Conservation (phyloP, 176 grass and related monocot genomes). For the Puccinellia tenuiflora region DNA sequence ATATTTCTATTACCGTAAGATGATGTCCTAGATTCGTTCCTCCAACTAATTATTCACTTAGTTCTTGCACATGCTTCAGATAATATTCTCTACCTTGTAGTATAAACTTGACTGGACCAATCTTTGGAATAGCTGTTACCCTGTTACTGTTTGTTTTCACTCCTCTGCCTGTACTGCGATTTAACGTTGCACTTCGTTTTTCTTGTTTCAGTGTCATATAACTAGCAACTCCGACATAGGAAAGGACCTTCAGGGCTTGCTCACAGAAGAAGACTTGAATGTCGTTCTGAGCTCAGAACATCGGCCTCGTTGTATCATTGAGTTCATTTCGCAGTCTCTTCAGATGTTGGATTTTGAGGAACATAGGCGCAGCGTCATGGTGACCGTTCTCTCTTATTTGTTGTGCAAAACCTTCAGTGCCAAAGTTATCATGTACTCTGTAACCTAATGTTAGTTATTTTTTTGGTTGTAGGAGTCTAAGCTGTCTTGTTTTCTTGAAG, state of each 20-base stretch:
- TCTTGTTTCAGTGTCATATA: constrained; percentile 78
- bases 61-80: not conserved
- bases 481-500: constrained; percentile 83
- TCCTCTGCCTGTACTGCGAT: not conserved
- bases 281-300: constrained; percentile 69
- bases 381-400: constrained; percentile 15
- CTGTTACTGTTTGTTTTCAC: not conserved
- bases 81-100: not conserved
- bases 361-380: constrained; percentile 56
- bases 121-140: not conserved
- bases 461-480: constrained; percentile 65
- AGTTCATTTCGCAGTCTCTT: constrained; percentile 81
- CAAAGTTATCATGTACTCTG: not conserved
- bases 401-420: not conserved
- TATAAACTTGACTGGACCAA: not conserved
- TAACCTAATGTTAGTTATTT: constrained; percentile 23
- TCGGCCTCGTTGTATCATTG: constrained; percentile 66
- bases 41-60: not conserved
- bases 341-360: constrained; percentile 67
- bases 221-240: constrained; percentile 57
- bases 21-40: no score
- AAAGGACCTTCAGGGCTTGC: constrained; percentile 63
- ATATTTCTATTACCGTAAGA: no score
- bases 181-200: constrained; percentile 5
- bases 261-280: constrained; percentile 65